Conservation (phyloP, 202 grass and related monocot species). For the Carex sylvatica region DNA sequence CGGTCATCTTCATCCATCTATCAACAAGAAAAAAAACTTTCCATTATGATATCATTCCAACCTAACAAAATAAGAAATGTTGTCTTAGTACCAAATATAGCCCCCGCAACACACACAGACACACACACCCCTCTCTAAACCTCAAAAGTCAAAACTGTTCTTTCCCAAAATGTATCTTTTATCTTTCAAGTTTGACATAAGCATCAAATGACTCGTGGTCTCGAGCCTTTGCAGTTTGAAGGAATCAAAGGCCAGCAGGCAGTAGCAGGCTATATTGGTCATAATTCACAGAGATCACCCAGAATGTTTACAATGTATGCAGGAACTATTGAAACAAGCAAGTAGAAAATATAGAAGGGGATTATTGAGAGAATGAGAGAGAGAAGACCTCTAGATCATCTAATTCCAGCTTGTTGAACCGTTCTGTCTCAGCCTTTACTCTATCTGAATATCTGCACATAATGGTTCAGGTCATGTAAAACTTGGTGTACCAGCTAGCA, state of each 20-base stretch:
- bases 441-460: slow-evolving; percentile 84
- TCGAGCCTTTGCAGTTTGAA: not conserved
- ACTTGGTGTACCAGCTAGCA: not conserved
- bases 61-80: slow-evolving; percentile 13
- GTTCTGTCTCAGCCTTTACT: slow-evolving; percentile 74
- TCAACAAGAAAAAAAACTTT: not conserved
- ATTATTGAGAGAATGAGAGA: slow-evolving; percentile 1
- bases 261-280: not conserved
- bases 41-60: slow-evolving; percentile 24
- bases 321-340: not conserved
- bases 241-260: not conserved
- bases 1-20: slow-evolving; percentile 90
- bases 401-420: slow-evolving; percentile 63
- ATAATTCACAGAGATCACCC: not conserved
- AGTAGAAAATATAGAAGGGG: not conserved
- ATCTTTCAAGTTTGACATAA: not conserved
- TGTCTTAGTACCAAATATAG: not conserved
- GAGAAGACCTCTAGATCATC: slow-evolving; percentile 83
- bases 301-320: not conserved
- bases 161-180: not conserved
- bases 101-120: too few relatives aligned
- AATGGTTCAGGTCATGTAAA: not conserved
- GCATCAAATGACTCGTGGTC: not conserved
- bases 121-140: too few relatives aligned
- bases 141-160: too few relatives aligned